These are phyloP conservation scores for Eutypella sp. DNA, from an alignment of 2,329 filamentous ascomycete genomes.

Conservation along the genomic window DNA sequence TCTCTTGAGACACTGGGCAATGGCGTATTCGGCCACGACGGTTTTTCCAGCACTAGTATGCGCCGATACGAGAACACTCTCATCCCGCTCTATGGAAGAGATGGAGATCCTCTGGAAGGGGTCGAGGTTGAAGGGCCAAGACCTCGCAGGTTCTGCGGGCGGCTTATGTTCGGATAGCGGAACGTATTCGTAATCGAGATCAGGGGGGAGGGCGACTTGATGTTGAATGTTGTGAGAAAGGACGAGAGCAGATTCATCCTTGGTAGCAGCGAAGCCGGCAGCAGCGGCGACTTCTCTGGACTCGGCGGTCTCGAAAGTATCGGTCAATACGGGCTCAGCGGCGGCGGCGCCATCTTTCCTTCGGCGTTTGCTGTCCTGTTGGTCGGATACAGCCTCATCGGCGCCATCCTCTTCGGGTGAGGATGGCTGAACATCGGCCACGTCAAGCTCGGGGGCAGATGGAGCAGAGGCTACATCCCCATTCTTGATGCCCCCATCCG, in stretches of 20 bases:
- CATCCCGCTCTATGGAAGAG: slow-evolving; percentile 88
- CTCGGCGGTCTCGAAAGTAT: slow-evolving; percentile 91
- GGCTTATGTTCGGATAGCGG: slow-evolving; percentile 92
- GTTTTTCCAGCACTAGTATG: slow-evolving; percentile 98
- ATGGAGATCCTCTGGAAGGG: slow-evolving; percentile 96
- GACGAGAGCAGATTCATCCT: slow-evolving; percentile 64
- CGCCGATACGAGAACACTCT: slow-evolving; percentile 94
- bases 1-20: slow-evolving; percentile 93
- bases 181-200: slow-evolving; percentile 89
- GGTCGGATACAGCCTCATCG: slow-evolving; percentile 34
- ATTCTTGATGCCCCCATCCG: slow-evolving; percentile 71
- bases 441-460: slow-evolving; percentile 29
- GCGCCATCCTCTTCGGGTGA: slow-evolving; percentile 31
- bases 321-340: slow-evolving; percentile 77
- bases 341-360: slow-evolving; percentile 62
- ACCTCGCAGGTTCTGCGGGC: slow-evolving; percentile 79
- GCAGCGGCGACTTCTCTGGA: slow-evolving; percentile 84
- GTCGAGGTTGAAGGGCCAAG: slow-evolving; percentile 86
- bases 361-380: slow-evolving; percentile 57
- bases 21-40: slow-evolving; percentile 95
- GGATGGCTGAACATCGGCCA: slow-evolving; percentile 27
- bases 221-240: slow-evolving; percentile 97
- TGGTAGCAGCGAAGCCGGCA: slow-evolving; percentile 58
- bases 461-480: slow-evolving; percentile 24
- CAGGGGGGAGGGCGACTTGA: slow-evolving; percentile 89